Conservation (phyloP, 1,284 basidiomycete species). For the Inonotus hispidus region DNA sequence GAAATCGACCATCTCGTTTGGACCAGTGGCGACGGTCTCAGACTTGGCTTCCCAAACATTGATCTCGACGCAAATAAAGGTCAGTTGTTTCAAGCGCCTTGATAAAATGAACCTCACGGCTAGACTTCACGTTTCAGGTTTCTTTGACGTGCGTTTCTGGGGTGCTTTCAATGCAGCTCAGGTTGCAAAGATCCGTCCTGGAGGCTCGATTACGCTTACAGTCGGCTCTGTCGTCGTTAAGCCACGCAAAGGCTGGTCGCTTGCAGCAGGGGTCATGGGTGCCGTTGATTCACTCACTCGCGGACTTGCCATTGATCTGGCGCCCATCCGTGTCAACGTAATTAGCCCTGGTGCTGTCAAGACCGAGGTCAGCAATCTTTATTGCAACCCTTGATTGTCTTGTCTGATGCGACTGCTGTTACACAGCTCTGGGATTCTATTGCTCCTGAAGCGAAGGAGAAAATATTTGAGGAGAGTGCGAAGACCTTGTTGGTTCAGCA, state of each 20-base stretch:
- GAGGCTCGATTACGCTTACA: conserved; percentile 22
- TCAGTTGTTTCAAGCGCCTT: background rate
- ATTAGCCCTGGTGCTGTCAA: conserved; percentile 22
- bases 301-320: conserved; percentile 23
- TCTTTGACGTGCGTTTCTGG: conserved; percentile 24
- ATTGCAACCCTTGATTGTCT: background rate
- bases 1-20: conserved; percentile 23
- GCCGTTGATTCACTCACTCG: conserved; percentile 22
- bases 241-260: conserved; percentile 19
- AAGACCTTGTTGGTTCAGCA: conserved; percentile 19
- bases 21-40: conserved; percentile 19
- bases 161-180: conserved; percentile 21
- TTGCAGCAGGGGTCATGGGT: conserved; percentile 21
- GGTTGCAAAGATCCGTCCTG: conserved; percentile 17
- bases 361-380: conserved; percentile 11
- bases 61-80: conserved; percentile 17
- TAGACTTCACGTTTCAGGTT: background rate
- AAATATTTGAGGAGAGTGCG: conserved; percentile 14
- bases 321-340: conserved; percentile 22
- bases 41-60: conserved; percentile 18
- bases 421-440: conserved; percentile 21
- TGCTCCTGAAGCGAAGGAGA: conserved; percentile 10
- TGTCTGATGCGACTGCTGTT: background rate
- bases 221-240: conserved; percentile 19
- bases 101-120: background rate